Conservation (phyloP, 805 yeast species). For the Vanderwaltozyma tropicalis region DNA sequence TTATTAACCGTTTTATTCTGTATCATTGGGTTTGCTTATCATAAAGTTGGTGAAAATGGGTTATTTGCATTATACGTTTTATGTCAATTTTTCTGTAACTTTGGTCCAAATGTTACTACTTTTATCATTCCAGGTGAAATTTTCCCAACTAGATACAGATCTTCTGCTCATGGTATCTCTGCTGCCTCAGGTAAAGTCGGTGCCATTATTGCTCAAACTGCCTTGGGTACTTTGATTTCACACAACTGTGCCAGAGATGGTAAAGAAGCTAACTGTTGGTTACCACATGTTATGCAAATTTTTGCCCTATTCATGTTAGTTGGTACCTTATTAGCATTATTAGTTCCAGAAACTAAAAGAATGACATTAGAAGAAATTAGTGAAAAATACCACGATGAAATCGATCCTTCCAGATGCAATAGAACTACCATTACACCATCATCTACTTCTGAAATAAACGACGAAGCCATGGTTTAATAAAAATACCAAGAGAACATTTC, state of each 20-base stretch:
- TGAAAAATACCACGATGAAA: constrained; percentile 75
- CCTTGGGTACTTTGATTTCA: constrained; percentile 72
- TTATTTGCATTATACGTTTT: constrained; percentile 67
- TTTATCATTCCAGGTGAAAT: constrained; percentile 86
- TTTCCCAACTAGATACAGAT: constrained; percentile 92
- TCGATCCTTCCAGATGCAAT: background rate
- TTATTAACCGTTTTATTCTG: constrained; percentile 64
- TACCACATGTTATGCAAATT: constrained; percentile 89
- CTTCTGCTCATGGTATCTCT: constrained; percentile 89
- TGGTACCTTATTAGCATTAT: constrained; percentile 55
- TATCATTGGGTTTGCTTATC: constrained; percentile 74
- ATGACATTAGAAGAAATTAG: constrained; percentile 76
- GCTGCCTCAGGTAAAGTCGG: constrained; percentile 91
- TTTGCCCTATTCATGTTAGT: constrained; percentile 84
- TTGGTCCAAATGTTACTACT: constrained; percentile 90
- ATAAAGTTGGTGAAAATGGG: constrained; percentile 56
- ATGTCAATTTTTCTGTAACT: constrained; percentile 81
- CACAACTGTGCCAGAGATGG: constrained; percentile 60
- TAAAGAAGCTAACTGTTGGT: constrained; percentile 52
- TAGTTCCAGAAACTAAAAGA: constrained; percentile 87
- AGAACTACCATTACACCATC: background rate
- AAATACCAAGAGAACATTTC: too few species aligned
- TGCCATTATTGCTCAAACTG: constrained; percentile 85
- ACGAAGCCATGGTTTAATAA: background rate
- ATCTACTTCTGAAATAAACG: background rate